A percentile compares a stretch with the other conserved stretches of the same genome.
These are phyloP conservation scores for Penicillium lagena DNA, from an alignment of 495 filamentous ascomycete genomes.

Conservation along the genomic window DNA sequence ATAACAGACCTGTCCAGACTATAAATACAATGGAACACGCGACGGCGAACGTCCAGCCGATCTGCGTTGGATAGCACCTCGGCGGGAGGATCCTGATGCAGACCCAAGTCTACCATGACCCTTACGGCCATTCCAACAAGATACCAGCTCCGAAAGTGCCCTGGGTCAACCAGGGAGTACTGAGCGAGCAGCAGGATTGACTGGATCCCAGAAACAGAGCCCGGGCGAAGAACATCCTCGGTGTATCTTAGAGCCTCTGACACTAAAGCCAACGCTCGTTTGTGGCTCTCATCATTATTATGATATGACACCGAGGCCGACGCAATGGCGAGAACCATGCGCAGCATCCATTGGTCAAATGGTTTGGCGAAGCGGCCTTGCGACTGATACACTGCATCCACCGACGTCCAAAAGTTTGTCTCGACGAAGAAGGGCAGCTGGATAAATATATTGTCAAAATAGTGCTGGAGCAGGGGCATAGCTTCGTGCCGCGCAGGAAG, in stretches of 20 bases:
- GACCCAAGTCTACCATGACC: conserved; percentile 77
- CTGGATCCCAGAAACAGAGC: conserved; percentile 75
- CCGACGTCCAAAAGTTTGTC: conserved; percentile 62
- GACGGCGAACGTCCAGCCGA: conserved; percentile 66
- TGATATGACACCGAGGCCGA: conserved; percentile 65
- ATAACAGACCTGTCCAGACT: conserved; percentile 67
- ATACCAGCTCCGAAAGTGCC: conserved; percentile 87
- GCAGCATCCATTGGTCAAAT: conserved; percentile 76
- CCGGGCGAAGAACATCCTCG: conserved; percentile 75
- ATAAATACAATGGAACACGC: conserved; percentile 82
- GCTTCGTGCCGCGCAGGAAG: conserved; percentile 63
- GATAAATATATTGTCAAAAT: conserved; percentile 71
- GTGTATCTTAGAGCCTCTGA: conserved; percentile 65
- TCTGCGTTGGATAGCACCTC: conserved; percentile 53
- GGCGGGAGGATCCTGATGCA: conserved; percentile 81
- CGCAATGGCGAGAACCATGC: conserved; percentile 81
- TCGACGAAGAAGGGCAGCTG: conserved; percentile 78
- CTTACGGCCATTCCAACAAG: conserved; percentile 81
- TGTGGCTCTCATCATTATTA: conserved; percentile 55
- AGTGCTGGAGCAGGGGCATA: conserved; percentile 66
- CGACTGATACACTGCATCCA: conserved; percentile 71
- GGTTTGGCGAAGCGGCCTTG: conserved; percentile 54
- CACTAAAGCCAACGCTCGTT: conserved; percentile 59
- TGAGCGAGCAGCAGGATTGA: conserved; percentile 76
- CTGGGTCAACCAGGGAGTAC: conserved; percentile 82